Evolutionary conservation across 2,329 filamentous ascomycete genomes (phyloP).

Genomic region (Colletotrichum sidae): DNA sequence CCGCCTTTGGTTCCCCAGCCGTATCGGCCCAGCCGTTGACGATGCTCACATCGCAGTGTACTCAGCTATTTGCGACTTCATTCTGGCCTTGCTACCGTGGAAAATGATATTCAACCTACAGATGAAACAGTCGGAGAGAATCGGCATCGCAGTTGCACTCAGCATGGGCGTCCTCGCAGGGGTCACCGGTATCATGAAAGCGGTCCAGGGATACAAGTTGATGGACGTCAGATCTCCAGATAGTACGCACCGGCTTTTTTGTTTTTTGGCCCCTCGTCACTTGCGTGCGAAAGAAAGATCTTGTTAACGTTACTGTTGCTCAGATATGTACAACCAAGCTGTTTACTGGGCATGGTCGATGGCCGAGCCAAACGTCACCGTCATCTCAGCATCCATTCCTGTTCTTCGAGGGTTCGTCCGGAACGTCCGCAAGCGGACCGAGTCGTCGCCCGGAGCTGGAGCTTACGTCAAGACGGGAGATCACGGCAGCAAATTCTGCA

Average conservation of each 20-base stretch:
- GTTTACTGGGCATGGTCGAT: conserved; percentile 40
- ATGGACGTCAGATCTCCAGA: conserved; percentile 35
- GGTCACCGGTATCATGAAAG: conserved; percentile 41
- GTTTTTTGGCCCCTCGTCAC: too few species aligned
- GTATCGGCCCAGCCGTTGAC: background rate
- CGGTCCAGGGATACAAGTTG: conserved; percentile 34
- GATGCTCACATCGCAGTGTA: background rate
- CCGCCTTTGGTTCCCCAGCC: too few species aligned
- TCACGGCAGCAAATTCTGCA: conserved; percentile 21
- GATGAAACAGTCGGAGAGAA: conserved; percentile 44
- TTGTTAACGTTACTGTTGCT: background rate
- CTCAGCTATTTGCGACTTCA: conserved; percentile 26
- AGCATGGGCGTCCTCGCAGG: conserved; percentile 45
- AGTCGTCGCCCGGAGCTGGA: background rate
- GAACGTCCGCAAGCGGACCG: conserved; percentile 9
- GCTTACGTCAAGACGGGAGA: conserved; percentile 13
- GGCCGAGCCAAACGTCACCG: conserved; percentile 42
- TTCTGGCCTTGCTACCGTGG: conserved; percentile 22
- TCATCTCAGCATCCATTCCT: conserved; percentile 47
- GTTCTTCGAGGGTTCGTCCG: conserved; percentile 43
- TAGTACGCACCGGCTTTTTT: conserved; percentile 13
- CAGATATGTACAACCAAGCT: conserved; percentile 20
- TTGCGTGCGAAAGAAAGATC: too few species aligned
- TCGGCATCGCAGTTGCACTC: conserved; percentile 43
- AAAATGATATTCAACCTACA: conserved; percentile 41